Conservation (phyloP, 2,329 filamentous ascomycete genomes). For the Pyrenochaeta sp. region DNA sequence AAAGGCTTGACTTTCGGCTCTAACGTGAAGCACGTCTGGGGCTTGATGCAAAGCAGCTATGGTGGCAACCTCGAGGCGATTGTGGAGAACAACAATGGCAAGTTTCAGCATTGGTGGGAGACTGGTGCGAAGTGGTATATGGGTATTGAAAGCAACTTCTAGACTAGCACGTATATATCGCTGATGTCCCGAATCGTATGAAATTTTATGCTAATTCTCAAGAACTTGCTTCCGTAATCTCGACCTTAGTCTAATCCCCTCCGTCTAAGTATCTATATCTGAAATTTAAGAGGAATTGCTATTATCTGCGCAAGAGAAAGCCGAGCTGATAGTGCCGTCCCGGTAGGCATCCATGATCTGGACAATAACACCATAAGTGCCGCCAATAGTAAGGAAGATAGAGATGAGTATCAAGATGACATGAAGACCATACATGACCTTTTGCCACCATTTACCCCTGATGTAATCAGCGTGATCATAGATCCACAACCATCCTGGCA, state of each 20-base stretch:
- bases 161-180: no score
- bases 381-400: constrained; percentile 57
- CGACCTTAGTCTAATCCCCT: no score
- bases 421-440: constrained; percentile 52
- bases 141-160: no score
- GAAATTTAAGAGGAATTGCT: constrained; percentile 33
- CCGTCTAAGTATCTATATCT: neutral
- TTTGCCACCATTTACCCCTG: constrained; percentile 45
- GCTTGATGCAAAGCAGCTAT: neutral
- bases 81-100: neutral
- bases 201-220: no score
- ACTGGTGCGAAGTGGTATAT: no score
- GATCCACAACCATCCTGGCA: constrained; percentile 61
- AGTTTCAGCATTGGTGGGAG: neutral
- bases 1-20: neutral
- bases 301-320: constrained; percentile 41
- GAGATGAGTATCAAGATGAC: constrained; percentile 54
- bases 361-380: constrained; percentile 60
- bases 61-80: neutral
- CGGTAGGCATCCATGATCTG: constrained; percentile 62
- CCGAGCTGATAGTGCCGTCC: constrained; percentile 53
- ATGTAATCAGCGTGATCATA: constrained; percentile 56
- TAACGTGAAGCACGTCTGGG: neutral
- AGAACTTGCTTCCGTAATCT: no score
- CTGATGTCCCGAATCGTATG: no score